Percentiles rank a stretch among this genome's conserved stretches.
Conservation (phyloP, 495 filamentous ascomycete species). For the Endocarpon pusillum region DNA sequence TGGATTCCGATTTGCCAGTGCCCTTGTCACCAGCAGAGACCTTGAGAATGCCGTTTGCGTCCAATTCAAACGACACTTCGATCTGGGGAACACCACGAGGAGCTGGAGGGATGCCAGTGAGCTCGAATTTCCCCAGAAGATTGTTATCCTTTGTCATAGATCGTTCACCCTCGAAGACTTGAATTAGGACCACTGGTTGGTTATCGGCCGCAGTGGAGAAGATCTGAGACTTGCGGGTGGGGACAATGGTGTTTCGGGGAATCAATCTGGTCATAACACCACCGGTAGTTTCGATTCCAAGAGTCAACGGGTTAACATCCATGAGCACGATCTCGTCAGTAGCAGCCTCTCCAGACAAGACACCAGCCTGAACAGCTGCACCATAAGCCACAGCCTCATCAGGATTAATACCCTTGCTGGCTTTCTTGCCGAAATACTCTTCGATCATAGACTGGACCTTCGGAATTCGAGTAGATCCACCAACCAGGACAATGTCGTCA, state of each 20-base stretch:
- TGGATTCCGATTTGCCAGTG: slow-evolving; percentile 88
- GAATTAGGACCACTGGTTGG: slow-evolving; percentile 92
- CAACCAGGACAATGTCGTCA: slow-evolving; percentile 79
- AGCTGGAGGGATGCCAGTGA: slow-evolving; percentile 84
- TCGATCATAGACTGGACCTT: slow-evolving; percentile 90
- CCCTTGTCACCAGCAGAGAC: slow-evolving; percentile 92
- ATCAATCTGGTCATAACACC: slow-evolving; percentile 98
- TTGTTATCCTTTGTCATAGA: slow-evolving; percentile 96
- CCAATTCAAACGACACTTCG: slow-evolving; percentile 92
- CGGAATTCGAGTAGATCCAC: slow-evolving; percentile 91
- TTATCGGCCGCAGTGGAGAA: slow-evolving; percentile 97
- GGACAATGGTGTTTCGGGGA: slow-evolving; percentile 86
- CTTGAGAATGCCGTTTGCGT: slow-evolving; percentile 96
- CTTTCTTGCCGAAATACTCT: slow-evolving; percentile 91
- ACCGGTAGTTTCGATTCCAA: slow-evolving; percentile 96
- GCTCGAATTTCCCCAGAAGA: slow-evolving; percentile 91
- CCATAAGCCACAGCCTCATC: slow-evolving; percentile 97
- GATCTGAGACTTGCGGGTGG: slow-evolving; percentile 92
- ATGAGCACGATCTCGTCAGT: slow-evolving; percentile 71
- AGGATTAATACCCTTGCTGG: slow-evolving; percentile 96
- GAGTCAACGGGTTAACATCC: slow-evolving; percentile 95
- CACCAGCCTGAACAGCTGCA: slow-evolving; percentile 92
- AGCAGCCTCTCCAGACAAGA: slow-evolving; percentile 73
- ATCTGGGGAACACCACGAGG: slow-evolving; percentile 95
- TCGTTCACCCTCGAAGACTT: slow-evolving; percentile 94